Conservation (phyloP, 306 rosid species). For the Cicer chorassanicum region DNA sequence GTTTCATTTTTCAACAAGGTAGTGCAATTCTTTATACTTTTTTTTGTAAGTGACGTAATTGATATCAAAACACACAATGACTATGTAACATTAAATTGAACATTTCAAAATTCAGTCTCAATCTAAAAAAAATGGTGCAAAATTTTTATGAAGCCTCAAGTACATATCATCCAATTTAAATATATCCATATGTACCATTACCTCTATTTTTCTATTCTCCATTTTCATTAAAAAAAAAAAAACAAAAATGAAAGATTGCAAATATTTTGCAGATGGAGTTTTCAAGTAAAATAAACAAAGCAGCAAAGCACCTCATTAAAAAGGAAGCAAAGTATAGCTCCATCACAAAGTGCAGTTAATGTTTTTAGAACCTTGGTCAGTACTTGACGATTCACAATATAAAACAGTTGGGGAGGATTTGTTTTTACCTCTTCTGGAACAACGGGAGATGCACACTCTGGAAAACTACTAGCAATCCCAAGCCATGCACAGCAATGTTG, state of each 20-base stretch:
- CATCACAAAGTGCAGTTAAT: background rate
- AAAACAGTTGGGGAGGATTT: conserved; percentile 31
- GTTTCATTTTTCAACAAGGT: conserved; percentile 33
- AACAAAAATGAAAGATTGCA: conserved; percentile 29
- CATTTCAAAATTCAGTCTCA: conserved; percentile 32
- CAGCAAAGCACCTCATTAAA: conserved; percentile 13
- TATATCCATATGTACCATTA: conserved; percentile 30
- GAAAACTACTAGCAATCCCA: conserved; percentile 98
- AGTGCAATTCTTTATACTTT: conserved; percentile 33
- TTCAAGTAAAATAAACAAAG: conserved; percentile 31
- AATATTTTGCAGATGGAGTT: conserved; percentile 33
- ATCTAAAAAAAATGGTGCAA: conserved; percentile 12
- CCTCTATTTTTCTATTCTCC: conserved; percentile 35
- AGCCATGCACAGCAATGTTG: conserved; percentile 99
- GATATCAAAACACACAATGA: conserved; percentile 32
- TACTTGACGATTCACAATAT: conserved; percentile 26
- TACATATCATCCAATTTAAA: conserved; percentile 11
- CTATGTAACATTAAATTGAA: conserved; percentile 24
- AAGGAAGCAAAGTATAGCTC: conserved; percentile 16
- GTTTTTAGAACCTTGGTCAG: conserved; percentile 25
- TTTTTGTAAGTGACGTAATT: background rate
- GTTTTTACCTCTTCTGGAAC: conserved; percentile 89
- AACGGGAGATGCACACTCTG: conserved; percentile 90
- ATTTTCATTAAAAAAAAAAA: conserved; percentile 25
- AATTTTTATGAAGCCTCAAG: conserved; percentile 32